Evolutionary conservation across 768 basidiomycete genomes (phyloP).

Genomic region (Zangia roseola): DNA sequence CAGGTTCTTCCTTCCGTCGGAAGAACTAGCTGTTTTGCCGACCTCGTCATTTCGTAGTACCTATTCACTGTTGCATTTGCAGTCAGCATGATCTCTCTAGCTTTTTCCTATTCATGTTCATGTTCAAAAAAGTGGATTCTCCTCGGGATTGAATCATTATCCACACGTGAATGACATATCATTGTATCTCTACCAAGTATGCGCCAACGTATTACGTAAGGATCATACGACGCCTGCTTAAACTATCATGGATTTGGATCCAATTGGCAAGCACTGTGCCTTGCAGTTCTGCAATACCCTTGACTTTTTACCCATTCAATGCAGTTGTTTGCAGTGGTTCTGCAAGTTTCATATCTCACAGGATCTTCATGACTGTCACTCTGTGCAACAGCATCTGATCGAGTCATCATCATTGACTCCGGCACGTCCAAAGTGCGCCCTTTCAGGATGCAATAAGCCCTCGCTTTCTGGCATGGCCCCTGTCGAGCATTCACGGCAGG

Average conservation of each 20-base stretch:
- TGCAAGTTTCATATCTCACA: constrained; percentile 64
- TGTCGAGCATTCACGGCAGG: constrained; percentile 2
- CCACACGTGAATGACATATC: constrained; percentile 6
- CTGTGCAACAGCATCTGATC: neutral
- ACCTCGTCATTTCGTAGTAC: neutral
- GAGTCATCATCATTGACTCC: constrained; percentile 8
- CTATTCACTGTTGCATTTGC: constrained; percentile 2
- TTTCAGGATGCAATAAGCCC: constrained; percentile 51
- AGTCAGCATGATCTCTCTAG: neutral
- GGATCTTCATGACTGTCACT: constrained; percentile 58
- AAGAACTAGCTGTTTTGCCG: constrained; percentile 61
- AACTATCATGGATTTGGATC: constrained; percentile 41
- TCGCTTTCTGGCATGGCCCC: constrained; percentile 44
- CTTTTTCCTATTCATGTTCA: neutral
- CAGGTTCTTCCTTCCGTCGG: constrained; percentile 97
- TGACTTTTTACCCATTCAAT: constrained; percentile 79
- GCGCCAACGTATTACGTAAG: neutral
- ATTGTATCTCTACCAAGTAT: constrained; percentile 11
- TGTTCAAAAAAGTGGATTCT: constrained; percentile 15
- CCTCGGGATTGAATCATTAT: constrained; percentile 10
- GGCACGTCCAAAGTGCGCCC: constrained; percentile 48
- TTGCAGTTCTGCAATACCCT: constrained; percentile 53
- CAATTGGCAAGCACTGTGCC: constrained; percentile 68
- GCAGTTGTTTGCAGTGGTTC: constrained; percentile 56
- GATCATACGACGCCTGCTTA: too few species aligned